A percentile compares a stretch with the other conserved stretches of the same genome.
Evolutionary conservation across 345 rosid species (phyloP).

Genomic region (Euphorbia peplus): DNA sequence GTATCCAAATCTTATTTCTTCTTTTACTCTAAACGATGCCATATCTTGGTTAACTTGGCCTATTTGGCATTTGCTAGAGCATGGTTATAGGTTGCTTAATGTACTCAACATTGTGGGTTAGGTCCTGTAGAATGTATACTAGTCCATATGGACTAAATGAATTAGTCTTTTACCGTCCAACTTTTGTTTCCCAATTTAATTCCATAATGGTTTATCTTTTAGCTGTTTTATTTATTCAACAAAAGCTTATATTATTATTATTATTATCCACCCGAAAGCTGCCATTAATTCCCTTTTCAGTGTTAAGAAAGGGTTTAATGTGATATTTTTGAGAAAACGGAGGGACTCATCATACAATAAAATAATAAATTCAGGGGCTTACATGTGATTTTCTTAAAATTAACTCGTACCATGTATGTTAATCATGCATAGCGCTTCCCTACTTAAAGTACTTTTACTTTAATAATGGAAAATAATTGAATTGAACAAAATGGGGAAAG

Average conservation of each 20-base stretch:
- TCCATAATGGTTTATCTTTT: background rate
- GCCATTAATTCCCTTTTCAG: background rate
- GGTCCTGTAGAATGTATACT: background rate
- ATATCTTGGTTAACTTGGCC: background rate
- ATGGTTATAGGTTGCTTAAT: background rate
- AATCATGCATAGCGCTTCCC: too few relatives aligned
- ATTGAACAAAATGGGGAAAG: too few relatives aligned
- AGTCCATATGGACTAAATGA: background rate
- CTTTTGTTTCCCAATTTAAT: background rate
- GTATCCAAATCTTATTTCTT: too few relatives aligned
- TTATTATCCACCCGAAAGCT: background rate
- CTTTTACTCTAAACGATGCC: background rate
- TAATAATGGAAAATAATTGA: too few relatives aligned
- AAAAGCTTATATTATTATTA: too few relatives aligned
- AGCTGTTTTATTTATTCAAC: background rate
- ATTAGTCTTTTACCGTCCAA: background rate
- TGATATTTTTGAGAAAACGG: too few relatives aligned
- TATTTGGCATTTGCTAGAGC: background rate
- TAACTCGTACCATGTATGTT: too few relatives aligned
- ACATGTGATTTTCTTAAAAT: too few relatives aligned
- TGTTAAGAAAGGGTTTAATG: too few relatives aligned
- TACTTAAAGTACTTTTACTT: too few relatives aligned
- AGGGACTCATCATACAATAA: too few relatives aligned
- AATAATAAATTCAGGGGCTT: too few relatives aligned
- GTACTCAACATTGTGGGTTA: background rate